Base-by-base conservation (phyloP, 2,329 filamentous ascomycete species). In the Exophiala phaeomuriformis region DNA sequence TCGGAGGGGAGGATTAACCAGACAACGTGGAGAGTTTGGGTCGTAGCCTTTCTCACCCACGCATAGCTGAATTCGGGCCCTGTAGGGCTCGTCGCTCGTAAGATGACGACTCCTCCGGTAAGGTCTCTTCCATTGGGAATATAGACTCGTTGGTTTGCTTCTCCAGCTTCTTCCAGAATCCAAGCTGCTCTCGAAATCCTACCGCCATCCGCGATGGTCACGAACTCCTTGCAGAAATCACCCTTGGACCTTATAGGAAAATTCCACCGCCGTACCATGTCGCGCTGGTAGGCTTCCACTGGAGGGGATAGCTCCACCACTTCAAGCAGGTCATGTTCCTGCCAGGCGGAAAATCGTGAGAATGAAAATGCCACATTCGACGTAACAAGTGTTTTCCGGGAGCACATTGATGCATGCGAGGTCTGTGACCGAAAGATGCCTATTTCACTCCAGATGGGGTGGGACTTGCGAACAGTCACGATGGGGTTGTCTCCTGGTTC, bases 1-100 rank as follows among this genome's bases (percentile, higher is more conserved):
- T 93, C 84, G 0, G 75, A 72, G 0, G 87, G 79, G 1, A 79
- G 75, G 60, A 90, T 91, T 0, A 93, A 72, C 87, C 87, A 93
- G 1, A 86, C 75, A 0, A 90, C 78, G 51, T 84, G 77, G 7
- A 90, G 61, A 2, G 12, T 50, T 3, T 65, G 59, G 2, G 64
- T 63, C 0, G 66, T 49, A 5, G 76, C 69, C 1, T 68, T 69
- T 52, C 88, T 84, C 0, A 93, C 82, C 30, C 85, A 81, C 0
- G 81, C 85, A 63, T 85, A 84, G 85, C 86, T 90, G 1, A 78
- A 70, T n/a, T 71, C 67, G 1, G 75, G 70, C 0, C 68, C 76
- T 72, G 0, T 85, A 37, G 10, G 12, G 12, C 6, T 45, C 42
- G 6, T 32, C 29, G 28, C 74, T 77, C n/a, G 79, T 75, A 1